Percentiles rank a stretch among this genome's conserved stretches.
Evolutionary conservation across 2,329 filamentous ascomycete genomes (phyloP).

Genomic region (Exserohilum turcica): DNA sequence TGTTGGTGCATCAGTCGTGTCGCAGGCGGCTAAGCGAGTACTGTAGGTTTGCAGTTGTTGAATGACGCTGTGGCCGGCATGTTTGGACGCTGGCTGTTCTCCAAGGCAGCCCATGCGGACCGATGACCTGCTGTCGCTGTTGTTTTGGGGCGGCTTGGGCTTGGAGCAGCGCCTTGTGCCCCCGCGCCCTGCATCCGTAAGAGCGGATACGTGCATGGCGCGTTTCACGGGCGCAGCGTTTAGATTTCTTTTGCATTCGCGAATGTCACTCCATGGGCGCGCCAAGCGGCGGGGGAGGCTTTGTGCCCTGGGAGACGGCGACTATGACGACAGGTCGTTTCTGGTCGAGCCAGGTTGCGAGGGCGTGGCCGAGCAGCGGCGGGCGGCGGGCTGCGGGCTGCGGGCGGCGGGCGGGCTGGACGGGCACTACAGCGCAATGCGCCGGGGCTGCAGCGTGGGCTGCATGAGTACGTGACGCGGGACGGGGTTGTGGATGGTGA

Average conservation of each 20-base stretch:
- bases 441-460: neutral
- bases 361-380: no score
- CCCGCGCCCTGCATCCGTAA: conserved; percentile 18
- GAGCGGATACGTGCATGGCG: conserved; percentile 25
- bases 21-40: conserved; percentile 1
- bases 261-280: conserved; percentile 25
- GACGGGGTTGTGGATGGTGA: no score
- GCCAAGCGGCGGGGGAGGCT: conserved; percentile 13
- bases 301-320: neutral
- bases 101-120: conserved; percentile 11
- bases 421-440: neutral
- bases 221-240: conserved; percentile 25
- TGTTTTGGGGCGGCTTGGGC: conserved; percentile 12
- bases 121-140: conserved; percentile 26
- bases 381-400: no score
- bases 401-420: no score
- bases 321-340: conserved; percentile 3
- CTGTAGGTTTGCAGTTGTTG: conserved; percentile 10
- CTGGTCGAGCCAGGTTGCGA: neutral
- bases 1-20: conserved; percentile 4
- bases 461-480: neutral
- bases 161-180: conserved; percentile 17
- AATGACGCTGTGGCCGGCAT: conserved; percentile 25
- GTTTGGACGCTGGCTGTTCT: conserved; percentile 12
- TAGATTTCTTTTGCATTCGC: conserved; percentile 16